These are phyloP conservation scores for Calonectria leucothoes DNA, from an alignment of 2,329 filamentous ascomycete genomes.

Conservation along the genomic window DNA sequence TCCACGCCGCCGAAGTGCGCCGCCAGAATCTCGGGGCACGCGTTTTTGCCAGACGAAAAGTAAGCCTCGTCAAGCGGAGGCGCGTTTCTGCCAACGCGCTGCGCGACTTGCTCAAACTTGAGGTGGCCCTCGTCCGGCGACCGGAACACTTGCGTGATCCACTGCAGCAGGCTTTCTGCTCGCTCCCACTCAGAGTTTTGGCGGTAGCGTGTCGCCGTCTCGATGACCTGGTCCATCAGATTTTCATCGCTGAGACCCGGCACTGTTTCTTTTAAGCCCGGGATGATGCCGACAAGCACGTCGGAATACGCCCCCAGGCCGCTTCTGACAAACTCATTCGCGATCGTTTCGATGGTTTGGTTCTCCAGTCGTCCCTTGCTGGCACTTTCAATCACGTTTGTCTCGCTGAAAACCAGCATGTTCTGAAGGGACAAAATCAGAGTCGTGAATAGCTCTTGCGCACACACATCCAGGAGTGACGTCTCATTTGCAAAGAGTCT, in stretches of 20 bases:
- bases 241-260: not conserved
- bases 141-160: not conserved
- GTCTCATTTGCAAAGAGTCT: not conserved
- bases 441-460: not conserved
- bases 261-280: not conserved
- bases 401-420: not conserved
- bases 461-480: not conserved
- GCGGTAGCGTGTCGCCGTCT: not conserved
- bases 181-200: not conserved
- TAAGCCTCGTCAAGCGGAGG: not conserved
- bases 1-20: not conserved
- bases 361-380: not conserved
- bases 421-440: not conserved
- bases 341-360: not conserved
- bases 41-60: not conserved
- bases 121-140: not conserved
- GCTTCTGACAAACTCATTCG: not conserved
- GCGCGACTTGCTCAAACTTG: not conserved
- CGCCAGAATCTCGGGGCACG: not conserved
- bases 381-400: not conserved
- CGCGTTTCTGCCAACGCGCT: not conserved
- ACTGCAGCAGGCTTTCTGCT: not conserved
- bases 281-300: not conserved
- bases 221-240: not conserved
- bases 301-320: not conserved